Percentiles rank a stretch among this genome's conserved stretches.
phyloP scores from a whole-genome alignment of 208 protist species.

The Trypanosoma boissoni region DNA sequence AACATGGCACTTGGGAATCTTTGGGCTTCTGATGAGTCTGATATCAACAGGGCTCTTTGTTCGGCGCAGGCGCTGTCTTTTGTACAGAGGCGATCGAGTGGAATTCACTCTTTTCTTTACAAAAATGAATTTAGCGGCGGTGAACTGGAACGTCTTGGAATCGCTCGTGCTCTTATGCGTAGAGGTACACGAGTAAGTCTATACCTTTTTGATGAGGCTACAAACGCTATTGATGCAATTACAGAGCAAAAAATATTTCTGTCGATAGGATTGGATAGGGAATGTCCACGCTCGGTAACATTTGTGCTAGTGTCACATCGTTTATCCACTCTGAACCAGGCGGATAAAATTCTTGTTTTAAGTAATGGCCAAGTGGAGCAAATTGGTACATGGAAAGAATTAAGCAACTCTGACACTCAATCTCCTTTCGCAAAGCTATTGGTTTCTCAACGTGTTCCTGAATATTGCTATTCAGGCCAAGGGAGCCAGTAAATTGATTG shows the following conservation, averaged over 20 bases:
- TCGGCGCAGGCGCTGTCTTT: conserved; percentile 28
- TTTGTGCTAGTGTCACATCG: conserved; percentile 65
- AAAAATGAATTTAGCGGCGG: conserved; percentile 56
- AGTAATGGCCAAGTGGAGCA: conserved; percentile 48
- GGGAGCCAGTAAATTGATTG: too few relatives aligned
- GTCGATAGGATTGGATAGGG: not conserved
- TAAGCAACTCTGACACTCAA: conserved; percentile 14
- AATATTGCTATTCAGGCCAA: too few relatives aligned
- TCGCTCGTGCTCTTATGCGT: conserved; percentile 61
- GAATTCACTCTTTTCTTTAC: conserved; percentile 25
- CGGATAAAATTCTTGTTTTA: conserved; percentile 63
- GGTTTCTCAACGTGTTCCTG: too few relatives aligned
- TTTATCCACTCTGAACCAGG: conserved; percentile 41
- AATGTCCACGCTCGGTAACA: conserved; percentile 5
- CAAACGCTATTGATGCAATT: conserved; percentile 58
- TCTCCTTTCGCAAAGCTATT: conserved; percentile 17
- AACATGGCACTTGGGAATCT: conserved; percentile 68
- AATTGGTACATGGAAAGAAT: conserved; percentile 52
- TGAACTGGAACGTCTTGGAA: conserved; percentile 54
- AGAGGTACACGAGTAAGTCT: conserved; percentile 17
- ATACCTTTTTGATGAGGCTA: conserved; percentile 65
- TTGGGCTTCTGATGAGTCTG: conserved; percentile 10
- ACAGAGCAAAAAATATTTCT: conserved; percentile 50
- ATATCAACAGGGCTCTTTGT: conserved; percentile 32
- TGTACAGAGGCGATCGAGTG: conserved; percentile 41